phyloP scores from a whole-genome alignment of 257 asterid species.

The Scutellaria minor region DNA sequence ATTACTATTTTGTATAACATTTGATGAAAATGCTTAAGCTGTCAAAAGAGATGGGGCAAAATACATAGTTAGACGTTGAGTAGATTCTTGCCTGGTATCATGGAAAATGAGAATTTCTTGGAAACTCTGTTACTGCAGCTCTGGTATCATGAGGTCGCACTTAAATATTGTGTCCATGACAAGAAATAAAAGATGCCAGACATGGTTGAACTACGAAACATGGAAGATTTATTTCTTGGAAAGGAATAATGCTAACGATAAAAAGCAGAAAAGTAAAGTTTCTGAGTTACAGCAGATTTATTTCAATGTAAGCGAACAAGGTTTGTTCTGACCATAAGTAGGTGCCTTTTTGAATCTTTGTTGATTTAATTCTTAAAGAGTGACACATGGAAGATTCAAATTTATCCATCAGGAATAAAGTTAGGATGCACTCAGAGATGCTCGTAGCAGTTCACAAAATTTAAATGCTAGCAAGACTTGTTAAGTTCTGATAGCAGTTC shows the following conservation, averaged over 20 bases:
- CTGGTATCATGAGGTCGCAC: not conserved
- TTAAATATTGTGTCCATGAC: not conserved
- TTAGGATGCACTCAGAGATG: not conserved
- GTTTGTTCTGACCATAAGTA: no score
- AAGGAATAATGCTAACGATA: not conserved
- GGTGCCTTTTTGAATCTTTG: no score
- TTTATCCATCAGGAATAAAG: not conserved
- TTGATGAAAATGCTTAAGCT: slow-evolving; percentile 6
- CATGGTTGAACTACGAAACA: slow-evolving; percentile 3
- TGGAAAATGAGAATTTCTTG: not conserved
- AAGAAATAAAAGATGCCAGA: not conserved
- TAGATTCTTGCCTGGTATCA: slow-evolving; percentile 23
- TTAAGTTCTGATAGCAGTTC: not conserved
- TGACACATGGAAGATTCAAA: not conserved
- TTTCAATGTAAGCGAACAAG: not conserved
- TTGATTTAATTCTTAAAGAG: no score
- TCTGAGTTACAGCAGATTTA: not conserved
- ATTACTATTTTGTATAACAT: not conserved
- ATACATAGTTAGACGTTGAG: slow-evolving; percentile 31
- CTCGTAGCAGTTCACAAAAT: not conserved
- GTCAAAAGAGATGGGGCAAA: slow-evolving; percentile 10
- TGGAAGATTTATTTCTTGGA: not conserved
- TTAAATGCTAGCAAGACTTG: not conserved
- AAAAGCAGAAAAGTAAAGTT: not conserved
- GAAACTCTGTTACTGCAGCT: not conserved